Conservation (phyloP, 208 protist genomes). For the Acanthamoeba lenticulata region DNA sequence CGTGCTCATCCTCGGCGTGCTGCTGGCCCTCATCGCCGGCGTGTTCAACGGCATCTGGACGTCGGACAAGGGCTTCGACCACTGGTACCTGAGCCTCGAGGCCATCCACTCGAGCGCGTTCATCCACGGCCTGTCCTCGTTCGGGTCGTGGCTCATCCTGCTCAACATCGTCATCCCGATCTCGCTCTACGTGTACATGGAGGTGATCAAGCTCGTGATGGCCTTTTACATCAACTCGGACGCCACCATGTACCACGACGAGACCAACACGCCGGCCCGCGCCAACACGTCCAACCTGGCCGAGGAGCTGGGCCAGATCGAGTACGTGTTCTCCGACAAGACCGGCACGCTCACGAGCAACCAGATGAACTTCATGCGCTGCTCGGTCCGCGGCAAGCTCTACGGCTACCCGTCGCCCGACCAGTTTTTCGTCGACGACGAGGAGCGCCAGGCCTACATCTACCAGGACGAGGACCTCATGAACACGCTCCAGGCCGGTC, state of each 20-base stretch:
- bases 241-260: constrained; percentile 62
- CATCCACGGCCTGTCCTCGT: constrained; percentile 18
- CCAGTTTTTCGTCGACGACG: neutral
- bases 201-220: constrained; percentile 85
- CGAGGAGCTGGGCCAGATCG: constrained; percentile 87
- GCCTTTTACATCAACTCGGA: constrained; percentile 84
- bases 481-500: neutral
- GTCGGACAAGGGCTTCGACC: neutral
- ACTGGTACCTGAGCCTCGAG: neutral
- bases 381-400: neutral
- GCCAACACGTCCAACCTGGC: constrained; percentile 87
- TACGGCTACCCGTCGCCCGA: constrained; percentile 23
- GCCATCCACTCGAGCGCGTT: neutral
- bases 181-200: constrained; percentile 86
- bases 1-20: neutral
- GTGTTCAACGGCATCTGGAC: neutral
- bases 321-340: constrained; percentile 88
- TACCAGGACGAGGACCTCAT: neutral
- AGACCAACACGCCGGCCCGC: constrained; percentile 54
- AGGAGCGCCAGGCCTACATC: neutral
- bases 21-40: neutral
- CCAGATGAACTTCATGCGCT: constrained; percentile 63
- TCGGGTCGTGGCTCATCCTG: constrained; percentile 81
- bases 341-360: constrained; percentile 79
- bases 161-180: constrained; percentile 86